Evolutionary conservation across 805 yeast species (phyloP).

Genomic region (Helenozyma rhizophorensis): DNA sequence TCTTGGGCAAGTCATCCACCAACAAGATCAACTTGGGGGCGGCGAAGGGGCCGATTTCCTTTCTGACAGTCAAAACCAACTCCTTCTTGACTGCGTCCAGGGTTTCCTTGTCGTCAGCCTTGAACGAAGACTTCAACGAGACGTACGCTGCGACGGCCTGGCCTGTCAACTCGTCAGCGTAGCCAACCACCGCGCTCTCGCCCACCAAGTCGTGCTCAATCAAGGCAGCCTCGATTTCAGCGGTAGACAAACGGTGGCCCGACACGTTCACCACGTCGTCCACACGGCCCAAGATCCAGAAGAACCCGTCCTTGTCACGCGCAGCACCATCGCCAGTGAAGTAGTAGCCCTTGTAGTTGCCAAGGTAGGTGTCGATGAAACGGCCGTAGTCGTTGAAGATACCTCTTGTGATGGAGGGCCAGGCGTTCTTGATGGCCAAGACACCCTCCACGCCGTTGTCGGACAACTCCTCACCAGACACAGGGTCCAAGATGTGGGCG

Average conservation of each 20-base stretch:
- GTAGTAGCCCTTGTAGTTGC: constrained; percentile 89
- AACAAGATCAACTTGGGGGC: constrained; percentile 86
- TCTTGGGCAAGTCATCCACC: constrained; percentile 93
- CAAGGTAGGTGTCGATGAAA: constrained; percentile 85
- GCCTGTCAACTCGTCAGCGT: constrained; percentile 92
- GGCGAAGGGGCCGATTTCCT: constrained; percentile 91
- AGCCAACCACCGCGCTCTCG: constrained; percentile 96
- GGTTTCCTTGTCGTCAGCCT: constrained; percentile 44
- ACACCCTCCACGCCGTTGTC: constrained; percentile 97
- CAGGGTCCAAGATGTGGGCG: constrained; percentile 90
- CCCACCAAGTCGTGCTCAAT: constrained; percentile 75
- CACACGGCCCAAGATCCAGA: constrained; percentile 97
- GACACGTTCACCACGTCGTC: constrained; percentile 98
- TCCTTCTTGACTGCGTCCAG: constrained; percentile 54
- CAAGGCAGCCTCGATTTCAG: constrained; percentile 93
- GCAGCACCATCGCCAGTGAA: constrained; percentile 99
- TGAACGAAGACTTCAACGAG: constrained; percentile 52
- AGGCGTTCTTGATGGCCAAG: constrained; percentile 78
- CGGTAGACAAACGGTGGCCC: constrained; percentile 97
- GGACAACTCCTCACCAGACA: constrained; percentile 74
- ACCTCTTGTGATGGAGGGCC: constrained; percentile 99
- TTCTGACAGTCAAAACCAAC: constrained; percentile 82
- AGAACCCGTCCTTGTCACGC: constrained; percentile 92
- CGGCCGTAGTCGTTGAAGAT: constrained; percentile 86
- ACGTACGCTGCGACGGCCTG: constrained; percentile 97